Base-by-base conservation (phyloP, 176 grass and related monocot genomes). In the Oryza meyeriana region DNA sequence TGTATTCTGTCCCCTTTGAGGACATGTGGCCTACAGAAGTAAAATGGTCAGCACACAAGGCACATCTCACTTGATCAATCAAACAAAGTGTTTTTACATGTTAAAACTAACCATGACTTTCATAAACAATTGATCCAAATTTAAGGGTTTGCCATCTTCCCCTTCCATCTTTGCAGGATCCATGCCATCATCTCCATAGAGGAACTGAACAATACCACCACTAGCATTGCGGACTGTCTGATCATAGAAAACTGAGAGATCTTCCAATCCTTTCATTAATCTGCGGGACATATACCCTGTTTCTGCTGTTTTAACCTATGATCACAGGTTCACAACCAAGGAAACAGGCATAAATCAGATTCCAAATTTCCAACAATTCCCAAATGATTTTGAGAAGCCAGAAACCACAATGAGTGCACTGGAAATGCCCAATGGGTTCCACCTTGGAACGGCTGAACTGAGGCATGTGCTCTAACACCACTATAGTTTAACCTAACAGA, bases 111-210 rank as follows among this genome's bases (percentile, higher is more conserved):
- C 95, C 95, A 69, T 92, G 88, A 94, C 88, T 94, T 98, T 98
- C 92, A 94, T 94, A 82, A 98, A 93, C 66, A 98, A 82, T 62
- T 98, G 95, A 83, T 94, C 88, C 78, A 98, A 85, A 93, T 98
- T 94, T 91, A 98, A 98, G 64, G 92, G 92, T 1, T 81, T 86
- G 41, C 95, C 92, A 89, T 90, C 88, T 68, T 89, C 74, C 36
- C 95, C 95, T 87, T 98, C 95, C 95, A 98, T 98, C 88, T 98
- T 98, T 78, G 90, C 95, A 83, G 95, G 95, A 89, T 98, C 95
- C 92, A 98, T 91, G 74, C 95, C 95, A 93, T 98, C 95, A 86
- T 98, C 95, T 88, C 95, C 95, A 79, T 98, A 98, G 42, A 91
- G 29, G 78, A 98, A 98, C 61, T 98, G 95, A 85, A 98, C 88